These are phyloP conservation scores for Starmerella apis DNA, from an alignment of 805 yeast genomes.

Conservation along the genomic window DNA sequence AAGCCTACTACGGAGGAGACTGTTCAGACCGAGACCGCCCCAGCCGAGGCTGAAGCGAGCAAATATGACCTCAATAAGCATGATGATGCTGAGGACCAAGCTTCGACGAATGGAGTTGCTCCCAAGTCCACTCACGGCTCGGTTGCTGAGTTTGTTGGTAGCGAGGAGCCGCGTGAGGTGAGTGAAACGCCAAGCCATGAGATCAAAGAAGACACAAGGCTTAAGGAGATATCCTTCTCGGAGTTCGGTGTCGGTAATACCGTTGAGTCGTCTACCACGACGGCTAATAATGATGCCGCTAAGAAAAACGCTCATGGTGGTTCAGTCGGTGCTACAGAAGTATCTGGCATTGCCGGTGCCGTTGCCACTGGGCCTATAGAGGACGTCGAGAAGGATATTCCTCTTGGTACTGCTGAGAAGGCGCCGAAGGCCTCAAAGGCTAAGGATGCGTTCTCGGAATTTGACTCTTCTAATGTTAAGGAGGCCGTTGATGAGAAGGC, in stretches of 20 bases:
- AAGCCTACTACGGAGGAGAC: background rate
- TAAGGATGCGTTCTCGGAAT: conserved; percentile 23
- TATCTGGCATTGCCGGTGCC: conserved; percentile 15
- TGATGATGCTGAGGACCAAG: conserved; percentile 1
- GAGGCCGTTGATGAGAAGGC: conserved; percentile 16
- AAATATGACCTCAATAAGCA: background rate
- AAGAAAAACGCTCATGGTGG: conserved; percentile 4
- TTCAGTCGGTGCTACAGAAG: conserved; percentile 5
- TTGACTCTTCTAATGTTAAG: conserved; percentile 27
- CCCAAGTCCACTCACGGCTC: conserved; percentile 3
- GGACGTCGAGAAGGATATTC: conserved; percentile 13
- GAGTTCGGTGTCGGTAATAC: conserved; percentile 1
- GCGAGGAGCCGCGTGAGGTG: background rate
- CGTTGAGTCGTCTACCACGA: background rate
- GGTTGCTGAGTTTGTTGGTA: background rate
- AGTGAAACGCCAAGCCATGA: background rate
- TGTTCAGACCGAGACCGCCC: background rate
- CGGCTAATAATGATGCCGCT: background rate
- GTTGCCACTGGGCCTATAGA: conserved; percentile 9
- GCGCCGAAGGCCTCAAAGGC: background rate
- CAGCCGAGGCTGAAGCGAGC: no score
- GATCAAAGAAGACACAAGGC: background rate
- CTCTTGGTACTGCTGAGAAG: conserved; percentile 11
- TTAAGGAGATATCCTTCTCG: conserved; percentile 1
- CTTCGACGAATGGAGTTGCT: conserved; percentile 3